Conservation (phyloP, 202 grass and related monocot species). For the Miscanthus sacchariflorus region DNA sequence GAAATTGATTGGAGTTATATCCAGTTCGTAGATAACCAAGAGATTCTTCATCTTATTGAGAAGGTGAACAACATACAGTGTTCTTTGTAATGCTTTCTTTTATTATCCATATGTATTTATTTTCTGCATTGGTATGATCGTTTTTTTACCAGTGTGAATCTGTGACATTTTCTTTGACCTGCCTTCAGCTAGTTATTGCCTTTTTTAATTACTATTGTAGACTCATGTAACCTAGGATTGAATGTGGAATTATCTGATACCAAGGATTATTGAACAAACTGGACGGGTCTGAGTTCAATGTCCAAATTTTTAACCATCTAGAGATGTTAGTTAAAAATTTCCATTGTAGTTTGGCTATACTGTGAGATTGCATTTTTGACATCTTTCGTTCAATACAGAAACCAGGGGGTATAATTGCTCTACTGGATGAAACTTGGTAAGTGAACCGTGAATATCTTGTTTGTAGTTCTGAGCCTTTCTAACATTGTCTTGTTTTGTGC, state of each 20-base stretch:
- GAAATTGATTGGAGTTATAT: constrained; percentile 99
- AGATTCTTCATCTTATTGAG: constrained; percentile 99
- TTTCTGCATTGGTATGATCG: constrained; percentile 20
- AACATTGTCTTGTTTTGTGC: constrained; percentile 52
- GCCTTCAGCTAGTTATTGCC: background rate
- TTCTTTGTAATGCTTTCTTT: constrained; percentile 24
- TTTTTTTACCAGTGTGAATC: background rate
- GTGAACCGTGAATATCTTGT: constrained; percentile 24
- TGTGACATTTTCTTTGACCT: constrained; percentile 18
- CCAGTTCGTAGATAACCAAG: constrained; percentile 97
- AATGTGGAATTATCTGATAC: constrained; percentile 16
- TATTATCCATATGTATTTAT: constrained; percentile 47
- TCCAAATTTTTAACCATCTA: constrained; percentile 17
- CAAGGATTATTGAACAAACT: constrained; percentile 26
- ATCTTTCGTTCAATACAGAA: constrained; percentile 68
- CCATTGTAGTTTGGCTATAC: constrained; percentile 31
- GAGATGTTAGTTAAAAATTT: constrained; percentile 19
- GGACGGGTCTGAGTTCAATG: constrained; percentile 11
- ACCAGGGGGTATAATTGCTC: constrained; percentile 96
- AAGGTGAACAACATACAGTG: constrained; percentile 64
- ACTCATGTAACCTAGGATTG: constrained; percentile 30
- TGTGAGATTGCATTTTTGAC: constrained; percentile 38
- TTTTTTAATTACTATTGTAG: constrained; percentile 8
- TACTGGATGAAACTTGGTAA: constrained; percentile 98
- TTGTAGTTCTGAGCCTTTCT: constrained; percentile 38